A percentile compares a stretch with the other conserved stretches of the same genome.
Evolutionary conservation across 2,329 filamentous ascomycete genomes (phyloP).

Genomic region (Fusarium stilboides): DNA sequence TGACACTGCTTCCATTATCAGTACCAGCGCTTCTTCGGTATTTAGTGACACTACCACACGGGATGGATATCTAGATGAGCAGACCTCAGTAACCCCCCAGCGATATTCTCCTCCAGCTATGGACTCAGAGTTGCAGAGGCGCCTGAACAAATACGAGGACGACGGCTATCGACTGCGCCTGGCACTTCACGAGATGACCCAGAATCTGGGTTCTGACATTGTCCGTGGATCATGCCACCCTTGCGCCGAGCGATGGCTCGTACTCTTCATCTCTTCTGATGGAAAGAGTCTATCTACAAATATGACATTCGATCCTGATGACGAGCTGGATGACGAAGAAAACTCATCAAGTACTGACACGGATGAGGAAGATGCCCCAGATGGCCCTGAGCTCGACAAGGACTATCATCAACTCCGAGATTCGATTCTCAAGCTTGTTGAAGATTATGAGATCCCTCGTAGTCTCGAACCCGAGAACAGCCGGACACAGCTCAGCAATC

Average conservation of each 20-base stretch:
- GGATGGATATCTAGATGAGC: slow-evolving; percentile 74
- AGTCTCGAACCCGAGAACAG: slow-evolving; percentile 72
- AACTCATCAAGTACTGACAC: slow-evolving; percentile 73
- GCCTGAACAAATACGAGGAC: slow-evolving; percentile 70
- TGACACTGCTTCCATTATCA: slow-evolving; percentile 79
- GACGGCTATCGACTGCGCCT: slow-evolving; percentile 76
- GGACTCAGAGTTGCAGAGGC: slow-evolving; percentile 61
- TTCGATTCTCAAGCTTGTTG: slow-evolving; percentile 83
- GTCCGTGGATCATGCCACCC: slow-evolving; percentile 81
- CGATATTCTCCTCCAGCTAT: slow-evolving; percentile 69
- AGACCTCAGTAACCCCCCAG: slow-evolving; percentile 63
- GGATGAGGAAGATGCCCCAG: slow-evolving; percentile 73
- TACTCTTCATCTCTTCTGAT: slow-evolving; percentile 83
- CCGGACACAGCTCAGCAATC: slow-evolving; percentile 78
- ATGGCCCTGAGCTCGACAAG: slow-evolving; percentile 77
- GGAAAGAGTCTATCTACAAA: slow-evolving; percentile 78
- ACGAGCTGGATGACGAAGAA: slow-evolving; percentile 76
- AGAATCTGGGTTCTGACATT: slow-evolving; percentile 74
- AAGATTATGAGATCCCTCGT: slow-evolving; percentile 85
- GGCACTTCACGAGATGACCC: slow-evolving; percentile 79
- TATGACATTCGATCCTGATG: slow-evolving; percentile 80
- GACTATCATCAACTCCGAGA: slow-evolving; percentile 87
- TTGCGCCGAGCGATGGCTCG: slow-evolving; percentile 86
- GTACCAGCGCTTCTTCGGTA: slow-evolving; percentile 80
- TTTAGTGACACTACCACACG: slow-evolving; percentile 80